Percentiles rank a stretch among this genome's conserved stretches.
These are phyloP conservation scores for Fusarium sororula DNA, from an alignment of 2,329 filamentous ascomycete genomes.

Conservation along the genomic window DNA sequence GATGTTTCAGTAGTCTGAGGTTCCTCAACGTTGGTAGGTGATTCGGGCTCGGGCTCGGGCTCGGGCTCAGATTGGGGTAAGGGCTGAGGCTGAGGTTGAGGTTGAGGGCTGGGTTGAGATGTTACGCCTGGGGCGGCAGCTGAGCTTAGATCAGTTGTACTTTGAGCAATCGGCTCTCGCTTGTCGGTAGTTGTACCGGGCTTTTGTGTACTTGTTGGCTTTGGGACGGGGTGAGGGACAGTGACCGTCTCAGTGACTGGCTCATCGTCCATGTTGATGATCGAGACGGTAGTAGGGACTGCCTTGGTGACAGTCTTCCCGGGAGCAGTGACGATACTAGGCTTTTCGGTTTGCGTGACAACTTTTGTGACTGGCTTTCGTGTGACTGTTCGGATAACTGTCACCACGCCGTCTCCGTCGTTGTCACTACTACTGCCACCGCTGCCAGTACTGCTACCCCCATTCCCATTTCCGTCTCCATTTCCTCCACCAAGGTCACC, in stretches of 20 bases:
- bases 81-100: conserved; percentile 1
- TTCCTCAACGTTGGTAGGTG: neutral
- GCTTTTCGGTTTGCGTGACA: conserved; percentile 41
- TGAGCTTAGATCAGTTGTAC: conserved; percentile 7
- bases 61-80: conserved; percentile 10
- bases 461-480: conserved; percentile 9
- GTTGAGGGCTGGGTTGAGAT: neutral
- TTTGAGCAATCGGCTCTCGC: conserved; percentile 1
- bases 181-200: neutral
- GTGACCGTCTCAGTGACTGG: conserved; percentile 41
- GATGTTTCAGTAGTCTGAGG: neutral
- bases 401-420: conserved; percentile 40
- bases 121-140: conserved; percentile 8
- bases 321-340: conserved; percentile 42
- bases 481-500: conserved; percentile 36
- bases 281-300: conserved; percentile 45
- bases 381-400: conserved; percentile 49
- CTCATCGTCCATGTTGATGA: conserved; percentile 43
- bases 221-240: conserved; percentile 29
- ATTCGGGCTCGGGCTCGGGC: conserved; percentile 11
- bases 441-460: conserved; percentile 15
- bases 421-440: conserved; percentile 22
- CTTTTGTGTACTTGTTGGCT: neutral
- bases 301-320: conserved; percentile 42
- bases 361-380: conserved; percentile 41